Base-by-base conservation (phyloP, 2,329 filamentous ascomycete species). In the Talaromyces atroroseus region DNA sequence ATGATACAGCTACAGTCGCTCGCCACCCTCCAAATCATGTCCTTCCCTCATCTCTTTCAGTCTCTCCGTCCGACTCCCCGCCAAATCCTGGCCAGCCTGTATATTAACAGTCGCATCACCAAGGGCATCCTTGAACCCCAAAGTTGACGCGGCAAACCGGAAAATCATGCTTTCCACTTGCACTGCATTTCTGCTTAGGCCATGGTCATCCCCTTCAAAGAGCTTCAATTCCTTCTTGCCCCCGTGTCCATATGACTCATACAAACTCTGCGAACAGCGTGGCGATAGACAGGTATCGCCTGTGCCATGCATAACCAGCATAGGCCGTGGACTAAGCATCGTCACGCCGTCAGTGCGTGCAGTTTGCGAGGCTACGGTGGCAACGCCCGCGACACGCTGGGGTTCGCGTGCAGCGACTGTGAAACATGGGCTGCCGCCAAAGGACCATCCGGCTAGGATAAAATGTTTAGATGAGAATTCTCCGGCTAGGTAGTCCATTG, bases 371-470 rank as follows among this genome's bases (percentile, higher is more conserved):
- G 73, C 73, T 1, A 76, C 62, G 1, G 72, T 74, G 2, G 73
- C 74, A 23, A 72, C 71, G 1, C 72, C 74, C 0, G 68, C 56
- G 21, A 71, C 63, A 5, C 74, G 62, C 26, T 65, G 55, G 3
- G 62, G 62, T 46, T 71, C 69, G 14, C 60, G 34, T 2, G 64
- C 69, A 7, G 65, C 73, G 12, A 70, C 66, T 0, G 68, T 71
- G 62, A 75, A 73, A 18, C 72, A 74, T 0, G 73, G 73, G 20
- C 71, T 73, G 5, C 74, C 70, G 20, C 75, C 73, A 52, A 76
- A 76, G 11, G 69, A 73, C 74, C 74, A 77, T 47, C 75, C 74
- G 1, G 75, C 65, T 14, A 76, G 57, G 5, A 76, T 73, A 60
- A 76, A 75, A 23, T 60, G 64, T n/a, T 56, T 58, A 1, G 72